These are phyloP conservation scores for Scheffersomyces titani DNA, from an alignment of 1,139 yeast genomes.

Conservation along the genomic window DNA sequence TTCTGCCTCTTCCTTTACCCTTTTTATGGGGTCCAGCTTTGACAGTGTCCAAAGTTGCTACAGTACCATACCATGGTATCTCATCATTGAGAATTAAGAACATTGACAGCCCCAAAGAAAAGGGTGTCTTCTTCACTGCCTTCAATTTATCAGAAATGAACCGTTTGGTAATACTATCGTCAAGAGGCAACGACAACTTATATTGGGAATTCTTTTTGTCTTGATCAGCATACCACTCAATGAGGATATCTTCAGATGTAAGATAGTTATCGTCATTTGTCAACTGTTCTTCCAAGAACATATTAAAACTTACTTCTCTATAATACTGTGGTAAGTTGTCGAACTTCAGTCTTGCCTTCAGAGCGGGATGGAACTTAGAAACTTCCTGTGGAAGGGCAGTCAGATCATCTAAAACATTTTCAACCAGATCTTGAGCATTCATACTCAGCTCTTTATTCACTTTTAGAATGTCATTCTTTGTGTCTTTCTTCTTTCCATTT, in stretches of 20 bases:
- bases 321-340: slow-evolving; percentile 54
- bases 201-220: slow-evolving; percentile 44
- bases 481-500: neutral
- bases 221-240: slow-evolving; percentile 56
- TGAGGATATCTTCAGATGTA: slow-evolving; percentile 38
- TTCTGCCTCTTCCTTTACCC: slow-evolving; percentile 30
- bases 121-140: slow-evolving; percentile 47
- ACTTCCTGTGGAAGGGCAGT: slow-evolving; percentile 27
- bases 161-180: slow-evolving; percentile 42
- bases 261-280: slow-evolving; percentile 37
- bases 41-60: slow-evolving; percentile 47
- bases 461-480: neutral
- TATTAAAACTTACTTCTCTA: slow-evolving; percentile 59
- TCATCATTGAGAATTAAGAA: slow-evolving; percentile 42
- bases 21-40: slow-evolving; percentile 17
- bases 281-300: slow-evolving; percentile 62
- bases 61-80: slow-evolving; percentile 42
- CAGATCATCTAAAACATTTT: neutral
- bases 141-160: slow-evolving; percentile 45
- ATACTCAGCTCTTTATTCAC: neutral
- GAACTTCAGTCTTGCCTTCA: slow-evolving; percentile 46
- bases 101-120: slow-evolving; percentile 47
- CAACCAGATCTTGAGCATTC: neutral
- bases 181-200: slow-evolving; percentile 34
- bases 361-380: slow-evolving; percentile 27